Percentiles rank a stretch among this genome's conserved stretches.
These are phyloP conservation scores for Xylogone sp. DNA, from an alignment of 2,329 filamentous ascomycete species.

Conservation along the genomic window DNA sequence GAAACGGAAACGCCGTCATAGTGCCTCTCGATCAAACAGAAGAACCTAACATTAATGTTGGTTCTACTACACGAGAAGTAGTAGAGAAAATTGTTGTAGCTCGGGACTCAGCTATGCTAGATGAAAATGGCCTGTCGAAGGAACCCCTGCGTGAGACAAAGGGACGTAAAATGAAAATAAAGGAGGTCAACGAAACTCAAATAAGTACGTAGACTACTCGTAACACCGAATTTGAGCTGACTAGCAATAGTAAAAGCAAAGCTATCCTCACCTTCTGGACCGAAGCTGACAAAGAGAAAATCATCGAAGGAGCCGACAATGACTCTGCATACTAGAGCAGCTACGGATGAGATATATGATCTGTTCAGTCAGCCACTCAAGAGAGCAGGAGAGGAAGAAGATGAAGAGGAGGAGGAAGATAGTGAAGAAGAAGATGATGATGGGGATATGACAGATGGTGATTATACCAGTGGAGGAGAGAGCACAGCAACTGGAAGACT, in stretches of 20 bases:
- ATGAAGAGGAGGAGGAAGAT: constrained; percentile 41
- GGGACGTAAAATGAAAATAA: constrained; percentile 70
- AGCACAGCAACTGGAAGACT: constrained; percentile 76
- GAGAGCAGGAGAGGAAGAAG: constrained; percentile 25
- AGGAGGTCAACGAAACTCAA: constrained; percentile 87
- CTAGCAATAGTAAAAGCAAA: constrained; percentile 75
- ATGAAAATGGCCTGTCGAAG: constrained; percentile 56
- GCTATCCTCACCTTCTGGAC: constrained; percentile 81
- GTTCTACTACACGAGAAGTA: constrained; percentile 20
- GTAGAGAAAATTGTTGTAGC: constrained; percentile 31
- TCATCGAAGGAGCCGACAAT: constrained; percentile 79
- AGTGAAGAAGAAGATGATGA: constrained; percentile 55
- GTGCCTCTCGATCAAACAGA: constrained; percentile 7
- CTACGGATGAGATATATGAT: constrained; percentile 95
- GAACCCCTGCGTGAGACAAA: constrained; percentile 42
- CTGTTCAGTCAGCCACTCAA: constrained; percentile 86
- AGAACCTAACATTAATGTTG: constrained; percentile 10
- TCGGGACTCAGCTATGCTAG: constrained; percentile 38
- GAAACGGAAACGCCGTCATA: constrained; percentile 1
- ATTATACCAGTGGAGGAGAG: constrained; percentile 82
- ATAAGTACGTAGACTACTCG: constrained; percentile 64
- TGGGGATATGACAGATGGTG: constrained; percentile 58
- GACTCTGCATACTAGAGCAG: constrained; percentile 93
- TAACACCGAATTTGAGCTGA: constrained; percentile 24
- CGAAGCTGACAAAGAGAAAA: constrained; percentile 71